A percentile compares a stretch with the other conserved stretches of the same genome.
Evolutionary conservation across 2,329 filamentous ascomycete genomes (phyloP).

Genomic region (Tetracladium maxilliforme): DNA sequence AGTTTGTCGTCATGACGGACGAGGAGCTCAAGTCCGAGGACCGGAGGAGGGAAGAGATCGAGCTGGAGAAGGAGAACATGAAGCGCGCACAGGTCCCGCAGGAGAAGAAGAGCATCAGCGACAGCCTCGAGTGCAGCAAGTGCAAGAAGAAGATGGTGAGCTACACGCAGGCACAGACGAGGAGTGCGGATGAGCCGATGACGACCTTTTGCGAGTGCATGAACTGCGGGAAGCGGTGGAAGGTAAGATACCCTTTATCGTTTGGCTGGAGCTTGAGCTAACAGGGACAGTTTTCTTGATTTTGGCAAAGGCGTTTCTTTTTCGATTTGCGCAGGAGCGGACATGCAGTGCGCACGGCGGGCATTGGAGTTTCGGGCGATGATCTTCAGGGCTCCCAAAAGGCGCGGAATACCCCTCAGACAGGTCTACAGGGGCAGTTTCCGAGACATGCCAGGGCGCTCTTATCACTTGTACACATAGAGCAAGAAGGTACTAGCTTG

Average conservation of each 20-base stretch:
- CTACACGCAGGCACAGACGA: conserved; percentile 92
- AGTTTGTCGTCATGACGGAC: conserved; percentile 75
- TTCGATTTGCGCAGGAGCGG: no score
- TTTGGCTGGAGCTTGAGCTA: conserved; percentile 1
- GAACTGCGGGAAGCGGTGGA: conserved; percentile 56
- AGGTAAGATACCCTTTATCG: conserved; percentile 30
- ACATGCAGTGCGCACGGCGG: no score
- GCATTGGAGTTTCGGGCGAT: no score
- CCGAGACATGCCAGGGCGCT: no score
- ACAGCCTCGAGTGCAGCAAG: conserved; percentile 76
- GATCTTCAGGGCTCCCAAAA: no score
- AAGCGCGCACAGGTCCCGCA: conserved; percentile 91
- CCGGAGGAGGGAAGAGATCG: conserved; percentile 60
- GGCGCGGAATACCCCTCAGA: no score
- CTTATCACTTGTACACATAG: no score
- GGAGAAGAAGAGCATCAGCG: conserved; percentile 80
- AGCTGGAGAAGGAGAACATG: conserved; percentile 85
- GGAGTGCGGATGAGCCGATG: conserved; percentile 89
- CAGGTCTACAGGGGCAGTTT: no score
- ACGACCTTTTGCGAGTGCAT: conserved; percentile 63
- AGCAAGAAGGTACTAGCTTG: no score
- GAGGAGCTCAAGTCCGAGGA: conserved; percentile 85
- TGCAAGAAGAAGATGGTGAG: conserved; percentile 90
- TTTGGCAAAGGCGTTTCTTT: no score
- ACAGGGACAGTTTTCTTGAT: background rate